Base-by-base conservation (phyloP, 2,329 filamentous ascomycete genomes). In the Zymoseptoria pseudotritici region DNA sequence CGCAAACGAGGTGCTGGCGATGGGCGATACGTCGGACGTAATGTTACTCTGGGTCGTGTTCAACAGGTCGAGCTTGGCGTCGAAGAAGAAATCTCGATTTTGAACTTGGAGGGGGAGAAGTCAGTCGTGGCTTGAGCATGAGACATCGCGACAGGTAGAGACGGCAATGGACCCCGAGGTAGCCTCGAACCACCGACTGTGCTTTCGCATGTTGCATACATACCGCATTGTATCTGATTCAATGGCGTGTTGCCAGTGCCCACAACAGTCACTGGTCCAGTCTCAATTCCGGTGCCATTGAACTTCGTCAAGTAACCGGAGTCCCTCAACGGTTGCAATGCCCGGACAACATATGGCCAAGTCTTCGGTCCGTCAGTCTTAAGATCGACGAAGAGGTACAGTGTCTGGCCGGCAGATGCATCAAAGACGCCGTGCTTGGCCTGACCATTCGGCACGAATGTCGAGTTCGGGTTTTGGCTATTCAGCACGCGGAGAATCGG, bases 341-440 rank as follows among this genome's bases (percentile, higher is more conserved):
- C 83, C 22, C 77, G 67, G 42, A 85, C 74, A 2, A 86, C 83
- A 36, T 76, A 77, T 2, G 82, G 75, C 76, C 82, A 86, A 1
- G 85, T 85, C 31, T 75, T 76, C 0, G 72, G 66, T 5, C 83
- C 83, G 42, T 79, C 73, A 0, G 84, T 86, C 71, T 87, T 87
- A 60, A 86, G 67, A 67, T 87, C 85, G 60, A 87, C 80, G 72
- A 85, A 86, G 53, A 87, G 76, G 73, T 86, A 86, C 5, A 88
- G 76, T 0, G 84, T 86, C 70, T 86, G 83, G 5, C 71, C 75
- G 1, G 74, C 69, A 36, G 69, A 68, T 1, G 82, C 82, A 70
- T 87, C 85, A 68, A 80, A 87, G 13, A 87, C 82, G 36, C 85
- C 85, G 67, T 86, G 83, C 51, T 78, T 76, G 3, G 82, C 83